Conservation (phyloP, 2,329 filamentous ascomycete genomes). For the Chaetomiaceae sp. region DNA sequence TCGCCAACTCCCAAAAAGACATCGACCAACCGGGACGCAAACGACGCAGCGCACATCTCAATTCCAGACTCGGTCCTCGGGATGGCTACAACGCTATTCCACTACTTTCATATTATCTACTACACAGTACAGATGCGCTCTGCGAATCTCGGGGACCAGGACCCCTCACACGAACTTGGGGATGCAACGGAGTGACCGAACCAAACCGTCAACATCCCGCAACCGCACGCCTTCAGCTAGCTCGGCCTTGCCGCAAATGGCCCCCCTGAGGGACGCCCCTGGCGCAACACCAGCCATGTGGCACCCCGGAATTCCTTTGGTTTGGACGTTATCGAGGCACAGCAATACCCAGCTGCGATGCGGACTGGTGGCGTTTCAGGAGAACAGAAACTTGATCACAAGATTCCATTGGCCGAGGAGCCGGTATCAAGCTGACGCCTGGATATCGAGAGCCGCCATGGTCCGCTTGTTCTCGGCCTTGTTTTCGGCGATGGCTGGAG, state of each 20-base stretch:
- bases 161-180: no score
- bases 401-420: neutral
- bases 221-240: no score
- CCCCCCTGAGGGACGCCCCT: neutral
- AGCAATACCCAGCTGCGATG: neutral
- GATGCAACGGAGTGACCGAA: no score
- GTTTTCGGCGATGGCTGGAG: constrained; percentile 12
- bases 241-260: no score
- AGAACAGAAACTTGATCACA: neutral
- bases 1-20: neutral
- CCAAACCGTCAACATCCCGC: no score
- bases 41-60: neutral
- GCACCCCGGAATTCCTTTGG: neutral
- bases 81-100: no score
- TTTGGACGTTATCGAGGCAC: neutral
- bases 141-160: no score
- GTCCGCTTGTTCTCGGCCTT: constrained; percentile 12
- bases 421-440: neutral
- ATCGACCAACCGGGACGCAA: neutral
- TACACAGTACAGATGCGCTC: no score
- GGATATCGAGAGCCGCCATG: constrained; percentile 1
- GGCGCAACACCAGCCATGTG: neutral
- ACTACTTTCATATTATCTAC: no score
- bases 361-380: neutral
- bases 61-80: no score